phyloP scores from a whole-genome alignment of 257 asterid genomes.

The Plantago elongata region DNA sequence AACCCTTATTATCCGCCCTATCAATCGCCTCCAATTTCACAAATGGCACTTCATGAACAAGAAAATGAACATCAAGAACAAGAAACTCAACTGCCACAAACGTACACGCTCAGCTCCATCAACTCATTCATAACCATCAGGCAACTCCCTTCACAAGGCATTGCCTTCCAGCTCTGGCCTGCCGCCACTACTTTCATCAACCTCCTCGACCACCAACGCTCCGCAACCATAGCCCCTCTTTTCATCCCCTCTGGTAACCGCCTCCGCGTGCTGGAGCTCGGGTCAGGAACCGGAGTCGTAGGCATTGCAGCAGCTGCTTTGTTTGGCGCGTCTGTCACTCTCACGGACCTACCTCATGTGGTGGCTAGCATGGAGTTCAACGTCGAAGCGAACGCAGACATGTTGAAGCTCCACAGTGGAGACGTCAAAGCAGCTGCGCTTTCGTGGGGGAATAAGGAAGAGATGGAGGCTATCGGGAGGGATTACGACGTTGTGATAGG shows the following conservation, averaged over 20 bases:
- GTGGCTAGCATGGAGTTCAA: conserved; percentile 62
- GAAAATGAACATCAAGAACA: conserved; percentile 8
- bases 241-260: conserved; percentile 20
- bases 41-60: conserved; percentile 15
- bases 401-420: conserved; percentile 40
- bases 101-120: conserved; percentile 44
- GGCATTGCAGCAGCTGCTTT: conserved; percentile 87
- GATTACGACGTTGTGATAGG: conserved; percentile 64
- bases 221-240: conserved; percentile 15
- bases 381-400: conserved; percentile 48
- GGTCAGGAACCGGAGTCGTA: conserved; percentile 87
- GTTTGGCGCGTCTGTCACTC: conserved; percentile 63
- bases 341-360: conserved; percentile 84
- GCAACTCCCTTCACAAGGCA: conserved; percentile 72
- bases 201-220: conserved; percentile 51
- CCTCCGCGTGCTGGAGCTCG: conserved; percentile 75
- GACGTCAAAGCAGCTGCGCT: conserved; percentile 44
- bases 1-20: conserved; percentile 21
- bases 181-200: conserved; percentile 66
- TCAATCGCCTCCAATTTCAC: neutral
- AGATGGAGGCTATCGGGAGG: conserved; percentile 57
- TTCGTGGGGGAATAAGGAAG: conserved; percentile 56
- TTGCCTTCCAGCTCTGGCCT: conserved; percentile 96
- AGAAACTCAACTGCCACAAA: conserved; percentile 19
- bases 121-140: conserved; percentile 44